Evolutionary conservation across 257 asterid genomes (phyloP), one percentile per base, ranked within the genome.

Genomic region (Penstemon newberryi): DNA sequence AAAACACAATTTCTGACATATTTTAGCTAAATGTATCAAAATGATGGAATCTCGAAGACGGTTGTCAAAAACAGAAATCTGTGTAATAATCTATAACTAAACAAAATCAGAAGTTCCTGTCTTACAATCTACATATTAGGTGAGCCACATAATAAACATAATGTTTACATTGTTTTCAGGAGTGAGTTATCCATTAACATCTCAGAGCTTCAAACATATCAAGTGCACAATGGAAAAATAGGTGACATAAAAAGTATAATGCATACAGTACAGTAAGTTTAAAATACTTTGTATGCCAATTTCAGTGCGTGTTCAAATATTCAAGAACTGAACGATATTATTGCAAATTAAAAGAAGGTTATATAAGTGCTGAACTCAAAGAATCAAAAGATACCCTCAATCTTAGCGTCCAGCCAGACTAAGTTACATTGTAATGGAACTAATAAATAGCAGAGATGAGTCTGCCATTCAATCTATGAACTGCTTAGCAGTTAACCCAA

Each of bases 31-130:
- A 49, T 62, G 18, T 49, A 43, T 65, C 41, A 56, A 49, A 61
- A 50, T 38, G 33, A 71, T 38, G 8, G 50, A 18, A 51, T 66
- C 47, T 18, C 10, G 11, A 44, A 59, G 36, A 45, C 8, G 8
- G 39, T 53, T 15, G 8, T 33, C 51, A 49, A 66, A 51, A 47
- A 45, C 39, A 56, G 46, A 66, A 67, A 18, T 67, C 70, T 64
- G 49, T 41, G n/a, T 4, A 71, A 58, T 45, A 37, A 63, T 15
- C 33, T 25, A 25, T 25, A 15, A 65, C 56, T 6, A 69, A 37
- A 56, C 15, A 72, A 64, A 58, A 18, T 47, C 13, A 71, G 52
- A 66, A 39, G 45, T 33, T 0, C 44, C 51, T 44, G n/a, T 53
- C 42, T 33, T 40, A 72, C 18, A 15, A 36, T 66, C 38, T 45